Base-by-base conservation (phyloP, 1,284 basidiomycete genomes). In the Farysia itapuensis region DNA sequence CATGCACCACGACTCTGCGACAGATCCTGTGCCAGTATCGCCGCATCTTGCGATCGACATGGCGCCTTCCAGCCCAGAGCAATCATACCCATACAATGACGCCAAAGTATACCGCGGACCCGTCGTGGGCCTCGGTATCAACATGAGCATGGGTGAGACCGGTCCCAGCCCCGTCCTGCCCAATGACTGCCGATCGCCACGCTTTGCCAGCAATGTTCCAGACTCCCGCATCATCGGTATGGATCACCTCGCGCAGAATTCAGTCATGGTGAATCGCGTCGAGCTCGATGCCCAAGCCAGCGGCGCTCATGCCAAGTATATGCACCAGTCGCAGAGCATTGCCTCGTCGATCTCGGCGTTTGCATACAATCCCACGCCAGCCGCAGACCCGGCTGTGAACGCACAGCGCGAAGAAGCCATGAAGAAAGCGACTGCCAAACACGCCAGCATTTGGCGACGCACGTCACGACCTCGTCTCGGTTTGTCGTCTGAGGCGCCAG, bases 311-410 rank as follows among this genome's bases (percentile, higher is more conserved):
- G n/a, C 11, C 26, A 28, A 28, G 26, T 9, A n/a, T n/a, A n/a
- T 56, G 1, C 26, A 22, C 16, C 45, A 51, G 14, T 69, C 66
- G 23, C 43, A 53, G 15, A 67, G 66, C 39, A 44, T 59, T 24
- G 45, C 63, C 13, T 69, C 66, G n/a, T 43, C 41, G 25, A 47
- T 69, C 39, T 66, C 66, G 35, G 67, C 58, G 11, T 69, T 69
- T 25, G 46, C 45, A n/a, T 60, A 58, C 44, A 67, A 67, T 45
- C 40, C 60, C 12, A 69, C 64, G n/a, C 66, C 65, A 13, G 45
- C 43, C n/a, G n/a, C n/a, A n/a, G n/a, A n/a, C n/a, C n/a, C n/a
- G n/a, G n/a, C n/a, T n/a, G n/a, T n/a, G n/a, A n/a, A n/a, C n/a
- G n/a, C n/a, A n/a, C n/a, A n/a, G n/a, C n/a, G n/a, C n/a, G n/a